These are phyloP conservation scores for Huntiella moniliformis DNA, from an alignment of 2,329 filamentous ascomycete genomes.

Conservation along the genomic window DNA sequence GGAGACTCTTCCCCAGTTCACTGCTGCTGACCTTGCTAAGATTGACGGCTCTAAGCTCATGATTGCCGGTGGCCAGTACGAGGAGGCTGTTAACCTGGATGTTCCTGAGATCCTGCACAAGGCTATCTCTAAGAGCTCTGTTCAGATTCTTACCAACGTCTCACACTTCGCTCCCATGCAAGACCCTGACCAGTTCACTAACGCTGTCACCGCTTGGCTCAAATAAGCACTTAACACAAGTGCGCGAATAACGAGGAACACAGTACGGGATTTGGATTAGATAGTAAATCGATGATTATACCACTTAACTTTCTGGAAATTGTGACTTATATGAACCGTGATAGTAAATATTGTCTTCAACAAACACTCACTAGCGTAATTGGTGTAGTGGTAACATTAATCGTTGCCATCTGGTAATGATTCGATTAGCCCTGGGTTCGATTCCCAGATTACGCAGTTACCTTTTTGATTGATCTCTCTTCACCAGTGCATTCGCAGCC, in stretches of 20 bases:
- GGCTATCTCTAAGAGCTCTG: conserved; percentile 21
- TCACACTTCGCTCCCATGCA: conserved; percentile 27
- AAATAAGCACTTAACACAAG: background rate
- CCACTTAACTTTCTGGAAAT: background rate
- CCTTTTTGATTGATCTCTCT: too few relatives aligned
- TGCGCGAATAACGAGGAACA: background rate
- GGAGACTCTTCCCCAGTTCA: conserved; percentile 19
- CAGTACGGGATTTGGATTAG: background rate
- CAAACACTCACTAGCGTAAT: conserved; percentile 1
- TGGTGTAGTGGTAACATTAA: background rate
- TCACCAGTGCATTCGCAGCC: too few relatives aligned
- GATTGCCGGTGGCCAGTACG: conserved; percentile 18
- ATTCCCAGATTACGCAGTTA: too few relatives aligned
- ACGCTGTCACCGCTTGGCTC: conserved; percentile 18
- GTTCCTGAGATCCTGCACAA: conserved; percentile 19
- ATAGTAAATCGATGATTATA: background rate
- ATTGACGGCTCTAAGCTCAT: conserved; percentile 18
- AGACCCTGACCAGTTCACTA: conserved; percentile 20
- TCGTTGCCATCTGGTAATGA: background rate
- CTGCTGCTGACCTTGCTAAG: conserved; percentile 16
- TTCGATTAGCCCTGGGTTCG: background rate
- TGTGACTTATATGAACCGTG: background rate
- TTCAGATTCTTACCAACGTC: conserved; percentile 20
- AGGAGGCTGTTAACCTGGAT: conserved; percentile 23
- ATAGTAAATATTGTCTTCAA: too few relatives aligned